Conservation (phyloP, 768 basidiomycete genomes). For the Peribolospora baueri region DNA sequence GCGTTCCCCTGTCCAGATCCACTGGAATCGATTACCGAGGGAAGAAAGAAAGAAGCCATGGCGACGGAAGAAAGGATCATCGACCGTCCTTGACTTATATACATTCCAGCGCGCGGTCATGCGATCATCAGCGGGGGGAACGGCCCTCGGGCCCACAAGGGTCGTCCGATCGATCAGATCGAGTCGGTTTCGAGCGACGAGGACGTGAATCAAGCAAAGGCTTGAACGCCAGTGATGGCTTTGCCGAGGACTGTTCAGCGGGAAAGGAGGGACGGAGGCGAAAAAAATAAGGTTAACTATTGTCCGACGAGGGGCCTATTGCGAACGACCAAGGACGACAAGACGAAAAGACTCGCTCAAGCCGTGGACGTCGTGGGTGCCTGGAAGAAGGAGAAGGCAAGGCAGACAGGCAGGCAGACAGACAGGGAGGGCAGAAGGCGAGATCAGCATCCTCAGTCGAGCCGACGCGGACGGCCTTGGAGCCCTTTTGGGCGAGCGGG, state of each 20-base stretch:
- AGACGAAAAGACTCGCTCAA: background rate
- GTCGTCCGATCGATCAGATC: no score
- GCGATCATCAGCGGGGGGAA: no score
- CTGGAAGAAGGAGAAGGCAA: background rate
- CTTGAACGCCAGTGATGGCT: constrained; percentile 67
- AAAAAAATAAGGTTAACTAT: background rate
- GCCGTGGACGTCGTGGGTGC: constrained; percentile 44
- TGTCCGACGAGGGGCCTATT: no score
- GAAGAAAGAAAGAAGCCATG: no score
- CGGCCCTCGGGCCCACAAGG: no score
- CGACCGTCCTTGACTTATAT: no score
- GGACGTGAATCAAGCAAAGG: constrained; percentile 27
- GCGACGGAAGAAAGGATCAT: no score
- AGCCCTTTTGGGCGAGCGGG: background rate
- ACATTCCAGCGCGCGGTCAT: no score
- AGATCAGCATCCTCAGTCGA: background rate
- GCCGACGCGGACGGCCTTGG: background rate
- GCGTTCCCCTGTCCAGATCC: no score
- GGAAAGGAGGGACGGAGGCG: background rate
- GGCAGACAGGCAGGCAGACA: background rate
- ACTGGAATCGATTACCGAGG: no score
- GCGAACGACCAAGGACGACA: no score
- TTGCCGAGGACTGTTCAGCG: constrained; percentile 67
- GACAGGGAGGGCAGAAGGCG: background rate
- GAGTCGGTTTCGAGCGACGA: no score